A percentile compares a stretch with the other conserved stretches of the same genome.
These are phyloP conservation scores for Aphanomyces euteiches DNA, from an alignment of 352 stramenopile species.

Conservation along the genomic window DNA sequence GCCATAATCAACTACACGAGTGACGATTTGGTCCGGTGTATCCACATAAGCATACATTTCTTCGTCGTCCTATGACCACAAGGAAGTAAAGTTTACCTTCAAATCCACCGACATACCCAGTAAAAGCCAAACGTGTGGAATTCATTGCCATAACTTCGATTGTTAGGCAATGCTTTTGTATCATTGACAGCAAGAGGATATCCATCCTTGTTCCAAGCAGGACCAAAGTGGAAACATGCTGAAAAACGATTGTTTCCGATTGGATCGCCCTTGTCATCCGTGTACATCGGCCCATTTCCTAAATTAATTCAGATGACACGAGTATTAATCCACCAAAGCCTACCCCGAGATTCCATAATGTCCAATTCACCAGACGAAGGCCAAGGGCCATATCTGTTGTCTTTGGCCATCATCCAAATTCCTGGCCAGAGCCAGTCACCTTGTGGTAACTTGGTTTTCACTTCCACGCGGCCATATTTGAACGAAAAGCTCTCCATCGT, in stretches of 20 bases:
- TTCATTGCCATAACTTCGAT: slow-evolving; percentile 25
- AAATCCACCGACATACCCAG: slow-evolving; percentile 2
- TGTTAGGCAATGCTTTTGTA: slow-evolving; percentile 20
- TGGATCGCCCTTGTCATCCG: slow-evolving; percentile 24
- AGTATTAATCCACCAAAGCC: not conserved
- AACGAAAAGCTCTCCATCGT: slow-evolving; percentile 28
- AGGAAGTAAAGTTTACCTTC: too few species aligned
- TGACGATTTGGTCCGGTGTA: slow-evolving; percentile 16
- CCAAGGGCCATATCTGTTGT: slow-evolving; percentile 39
- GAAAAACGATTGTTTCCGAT: slow-evolving; percentile 28
- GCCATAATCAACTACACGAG: slow-evolving; percentile 11
- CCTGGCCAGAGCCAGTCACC: slow-evolving; percentile 43
- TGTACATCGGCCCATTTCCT: slow-evolving; percentile 25
- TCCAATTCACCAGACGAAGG: slow-evolving; percentile 42
- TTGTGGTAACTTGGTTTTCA: slow-evolving; percentile 37
- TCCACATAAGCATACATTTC: slow-evolving; percentile 28
- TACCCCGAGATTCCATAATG: slow-evolving; percentile 40
- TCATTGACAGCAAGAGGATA: slow-evolving; percentile 25
- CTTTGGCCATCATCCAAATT: slow-evolving; percentile 43
- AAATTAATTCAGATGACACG: not conserved
- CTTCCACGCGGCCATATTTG: slow-evolving; percentile 34
- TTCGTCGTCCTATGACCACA: slow-evolving; percentile 7
- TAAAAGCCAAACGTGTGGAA: slow-evolving; percentile 30
- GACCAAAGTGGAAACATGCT: slow-evolving; percentile 27
- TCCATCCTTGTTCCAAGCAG: slow-evolving; percentile 27